Conservation (phyloP, 305 asterid genomes). For the Ilex paraguariensis region DNA sequence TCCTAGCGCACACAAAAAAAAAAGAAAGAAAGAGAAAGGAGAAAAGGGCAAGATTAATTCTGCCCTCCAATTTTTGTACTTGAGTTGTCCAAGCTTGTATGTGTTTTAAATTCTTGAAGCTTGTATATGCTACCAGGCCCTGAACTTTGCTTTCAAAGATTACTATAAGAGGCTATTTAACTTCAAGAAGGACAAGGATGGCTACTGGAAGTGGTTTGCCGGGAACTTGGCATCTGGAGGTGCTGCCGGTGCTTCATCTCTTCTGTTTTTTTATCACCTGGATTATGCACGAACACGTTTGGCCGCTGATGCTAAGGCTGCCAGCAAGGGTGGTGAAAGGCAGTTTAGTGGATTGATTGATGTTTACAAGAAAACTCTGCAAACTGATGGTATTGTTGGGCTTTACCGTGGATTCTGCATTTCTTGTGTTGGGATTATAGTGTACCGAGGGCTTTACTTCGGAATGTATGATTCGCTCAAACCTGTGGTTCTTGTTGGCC, state of each 20-base stretch:
- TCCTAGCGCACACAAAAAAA: too few relatives aligned
- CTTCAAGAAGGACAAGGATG: constrained; percentile 53
- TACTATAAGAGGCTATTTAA: constrained; percentile 54
- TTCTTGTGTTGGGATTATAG: constrained; percentile 56
- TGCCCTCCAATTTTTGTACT: neutral
- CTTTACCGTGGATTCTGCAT: constrained; percentile 63
- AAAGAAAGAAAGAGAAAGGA: too few relatives aligned
- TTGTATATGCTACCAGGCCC: constrained; percentile 30
- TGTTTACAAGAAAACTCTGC: constrained; percentile 53
- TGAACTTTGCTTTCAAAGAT: constrained; percentile 64
- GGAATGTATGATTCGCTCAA: constrained; percentile 69
- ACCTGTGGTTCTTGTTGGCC: constrained; percentile 48
- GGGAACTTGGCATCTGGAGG: constrained; percentile 57
- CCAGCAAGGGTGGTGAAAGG: constrained; percentile 53
- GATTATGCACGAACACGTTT: constrained; percentile 60
- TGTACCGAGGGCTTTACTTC: constrained; percentile 60
- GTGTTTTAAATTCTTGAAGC: constrained; percentile 6
- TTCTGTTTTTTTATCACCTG: constrained; percentile 47
- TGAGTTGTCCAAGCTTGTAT: constrained; percentile 2
- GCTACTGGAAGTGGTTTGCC: constrained; percentile 31
- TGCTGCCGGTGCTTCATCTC: constrained; percentile 66
- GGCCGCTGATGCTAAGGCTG: constrained; percentile 52
- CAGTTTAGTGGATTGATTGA: constrained; percentile 59
- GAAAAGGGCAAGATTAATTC: too few relatives aligned
- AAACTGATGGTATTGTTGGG: constrained; percentile 53